Percentiles rank a stretch among this genome's conserved stretches.
Evolutionary conservation across 305 asterid species (phyloP).

Genomic region (Fraxinus sp.): DNA sequence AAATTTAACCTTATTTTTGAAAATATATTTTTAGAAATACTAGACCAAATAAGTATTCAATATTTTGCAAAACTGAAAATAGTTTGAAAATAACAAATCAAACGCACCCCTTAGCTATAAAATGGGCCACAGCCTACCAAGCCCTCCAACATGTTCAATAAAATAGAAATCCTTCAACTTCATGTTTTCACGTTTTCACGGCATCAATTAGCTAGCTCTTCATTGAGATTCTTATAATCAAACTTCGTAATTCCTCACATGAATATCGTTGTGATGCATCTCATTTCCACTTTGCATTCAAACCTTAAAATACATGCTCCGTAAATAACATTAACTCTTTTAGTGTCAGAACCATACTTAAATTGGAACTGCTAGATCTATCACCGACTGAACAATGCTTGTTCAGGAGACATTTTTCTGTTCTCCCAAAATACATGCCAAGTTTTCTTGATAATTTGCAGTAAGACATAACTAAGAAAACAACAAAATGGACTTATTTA

Average conservation of each 20-base stretch:
- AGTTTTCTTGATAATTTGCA: neutral
- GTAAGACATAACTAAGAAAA: neutral
- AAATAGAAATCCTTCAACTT: neutral
- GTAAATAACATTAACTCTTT: neutral
- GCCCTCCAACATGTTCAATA: neutral
- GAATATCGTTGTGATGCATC: neutral
- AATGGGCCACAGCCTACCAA: neutral
- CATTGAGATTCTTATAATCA: neutral
- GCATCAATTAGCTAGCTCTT: neutral
- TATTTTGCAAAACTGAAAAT: too few species aligned
- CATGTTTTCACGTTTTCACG: neutral
- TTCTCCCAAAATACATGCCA: neutral
- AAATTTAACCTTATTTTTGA: too few species aligned
- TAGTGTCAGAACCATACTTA: neutral
- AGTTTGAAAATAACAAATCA: too few species aligned
- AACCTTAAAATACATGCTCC: neutral
- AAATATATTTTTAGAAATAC: too few species aligned
- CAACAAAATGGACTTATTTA: neutral
- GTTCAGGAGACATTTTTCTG: neutral
- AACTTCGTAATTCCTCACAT: neutral
- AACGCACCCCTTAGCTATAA: too few species aligned
- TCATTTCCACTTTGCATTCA: neutral
- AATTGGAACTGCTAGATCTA: neutral
- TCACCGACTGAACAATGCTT: neutral
- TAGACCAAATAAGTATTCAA: too few species aligned